Percentiles rank a stretch among this genome's conserved stretches.
Evolutionary conservation across 768 basidiomycete genomes (phyloP).

Genomic region (Termitomyces sp.): DNA sequence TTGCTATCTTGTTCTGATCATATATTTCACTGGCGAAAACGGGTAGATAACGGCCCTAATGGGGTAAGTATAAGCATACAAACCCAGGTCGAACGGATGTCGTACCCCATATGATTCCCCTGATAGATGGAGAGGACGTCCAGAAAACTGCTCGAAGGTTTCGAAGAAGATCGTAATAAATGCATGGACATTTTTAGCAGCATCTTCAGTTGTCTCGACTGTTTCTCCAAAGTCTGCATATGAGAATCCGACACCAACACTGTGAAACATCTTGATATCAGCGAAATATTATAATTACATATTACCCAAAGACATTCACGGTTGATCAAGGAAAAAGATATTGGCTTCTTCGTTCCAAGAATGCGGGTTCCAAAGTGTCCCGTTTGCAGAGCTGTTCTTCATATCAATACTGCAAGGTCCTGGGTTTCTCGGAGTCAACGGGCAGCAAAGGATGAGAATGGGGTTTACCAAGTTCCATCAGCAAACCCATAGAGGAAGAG

Average conservation of each 20-base stretch:
- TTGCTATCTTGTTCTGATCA: conserved; percentile 60
- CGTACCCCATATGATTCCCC: conserved; percentile 79
- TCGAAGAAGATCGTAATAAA: conserved; percentile 81
- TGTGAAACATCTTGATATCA: conserved; percentile 17
- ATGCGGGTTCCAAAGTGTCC: conserved; percentile 61
- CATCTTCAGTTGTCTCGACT: conserved; percentile 76
- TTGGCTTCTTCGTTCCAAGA: conserved; percentile 67
- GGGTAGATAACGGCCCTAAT: conserved; percentile 65
- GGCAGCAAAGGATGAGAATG: neutral
- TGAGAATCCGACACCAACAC: conserved; percentile 70
- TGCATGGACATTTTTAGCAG: conserved; percentile 69
- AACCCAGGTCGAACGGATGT: neutral
- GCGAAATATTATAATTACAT: too few species aligned
- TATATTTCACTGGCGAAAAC: conserved; percentile 76
- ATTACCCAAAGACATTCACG: conserved; percentile 22
- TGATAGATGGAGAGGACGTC: conserved; percentile 65
- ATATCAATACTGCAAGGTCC: conserved; percentile 53
- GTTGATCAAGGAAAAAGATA: conserved; percentile 73
- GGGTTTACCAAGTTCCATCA: conserved; percentile 69
- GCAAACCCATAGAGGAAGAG: conserved; percentile 54
- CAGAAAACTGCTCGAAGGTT: conserved; percentile 69
- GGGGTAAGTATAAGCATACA: conserved; percentile 12
- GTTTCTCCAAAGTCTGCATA: conserved; percentile 69
- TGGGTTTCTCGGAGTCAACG: conserved; percentile 5
- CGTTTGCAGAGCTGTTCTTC: conserved; percentile 49